Evolutionary conservation across 2,329 filamentous ascomycete species (phyloP).

Genomic region (Pseudophaeomoniella oleicola): DNA sequence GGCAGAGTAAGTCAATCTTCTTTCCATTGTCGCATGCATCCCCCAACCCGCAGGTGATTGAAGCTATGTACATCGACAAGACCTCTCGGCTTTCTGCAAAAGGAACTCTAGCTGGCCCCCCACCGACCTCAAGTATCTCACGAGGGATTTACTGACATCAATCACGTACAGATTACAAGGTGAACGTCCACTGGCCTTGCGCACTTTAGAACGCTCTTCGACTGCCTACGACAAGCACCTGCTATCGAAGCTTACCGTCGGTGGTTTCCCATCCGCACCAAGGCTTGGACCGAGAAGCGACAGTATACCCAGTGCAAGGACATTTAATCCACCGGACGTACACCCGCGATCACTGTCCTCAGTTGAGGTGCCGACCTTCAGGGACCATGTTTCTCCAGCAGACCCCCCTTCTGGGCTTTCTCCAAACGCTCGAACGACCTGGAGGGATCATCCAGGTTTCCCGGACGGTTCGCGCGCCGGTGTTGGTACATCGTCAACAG

Average conservation of each 20-base stretch:
- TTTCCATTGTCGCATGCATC: no score
- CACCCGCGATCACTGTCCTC: neutral
- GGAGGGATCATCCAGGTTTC: slow-evolving; percentile 26
- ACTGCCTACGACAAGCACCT: slow-evolving; percentile 49
- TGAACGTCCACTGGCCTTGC: slow-evolving; percentile 43
- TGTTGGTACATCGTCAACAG: slow-evolving; percentile 21
- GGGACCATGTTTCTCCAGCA: slow-evolving; percentile 3
- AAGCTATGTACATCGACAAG: no score
- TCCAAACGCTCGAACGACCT: slow-evolving; percentile 21
- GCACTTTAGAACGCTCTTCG: slow-evolving; percentile 42
- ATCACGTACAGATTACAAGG: slow-evolving; percentile 36
- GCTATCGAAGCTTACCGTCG: slow-evolving; percentile 46
- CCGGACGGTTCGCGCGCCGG: slow-evolving; percentile 28
- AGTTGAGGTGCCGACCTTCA: neutral
- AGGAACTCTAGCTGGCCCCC: neutral
- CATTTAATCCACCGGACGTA: neutral
- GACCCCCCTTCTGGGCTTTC: slow-evolving; percentile 26
- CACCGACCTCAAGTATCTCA: neutral
- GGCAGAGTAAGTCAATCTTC: neutral
- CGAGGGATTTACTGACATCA: neutral
- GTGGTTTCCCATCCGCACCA: slow-evolving; percentile 37
- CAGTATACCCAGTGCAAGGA: neutral
- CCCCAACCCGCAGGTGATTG: no score
- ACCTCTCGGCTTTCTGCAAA: neutral
- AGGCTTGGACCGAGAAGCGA: neutral